Evolutionary conservation across 495 filamentous ascomycete genomes (phyloP).

Genomic region (Penicillium silybi): DNA sequence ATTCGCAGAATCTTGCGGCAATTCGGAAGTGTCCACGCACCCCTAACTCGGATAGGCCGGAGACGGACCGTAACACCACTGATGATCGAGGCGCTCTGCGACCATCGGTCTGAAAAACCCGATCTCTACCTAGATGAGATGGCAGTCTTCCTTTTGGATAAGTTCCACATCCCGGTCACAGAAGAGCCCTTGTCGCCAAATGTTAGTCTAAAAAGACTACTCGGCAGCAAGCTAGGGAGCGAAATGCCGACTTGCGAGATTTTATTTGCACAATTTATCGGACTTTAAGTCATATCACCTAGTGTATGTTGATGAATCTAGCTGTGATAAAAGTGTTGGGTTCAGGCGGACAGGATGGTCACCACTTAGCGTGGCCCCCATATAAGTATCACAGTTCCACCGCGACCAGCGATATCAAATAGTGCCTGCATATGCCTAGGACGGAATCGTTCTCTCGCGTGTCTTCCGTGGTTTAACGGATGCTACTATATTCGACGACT

Average conservation of each 20-base stretch:
- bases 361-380: neutral
- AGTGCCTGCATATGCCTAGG: no score
- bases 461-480: slow-evolving; percentile 32
- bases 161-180: slow-evolving; percentile 3
- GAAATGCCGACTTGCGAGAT: neutral
- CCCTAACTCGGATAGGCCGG: slow-evolving; percentile 15
- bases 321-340: neutral
- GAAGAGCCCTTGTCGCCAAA: slow-evolving; percentile 1
- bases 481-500: slow-evolving; percentile 31
- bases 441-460: slow-evolving; percentile 22
- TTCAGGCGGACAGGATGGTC: neutral
- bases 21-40: slow-evolving; percentile 21
- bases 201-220: slow-evolving; percentile 10
- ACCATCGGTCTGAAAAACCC: slow-evolving; percentile 16
- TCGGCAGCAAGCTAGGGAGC: neutral
- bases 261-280: neutral
- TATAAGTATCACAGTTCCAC: slow-evolving; percentile 7
- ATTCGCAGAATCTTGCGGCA: no score
- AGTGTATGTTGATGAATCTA: neutral
- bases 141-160: no score
- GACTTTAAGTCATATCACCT: neutral
- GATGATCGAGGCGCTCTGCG: slow-evolving; percentile 19
- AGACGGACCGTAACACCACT: slow-evolving; percentile 12
- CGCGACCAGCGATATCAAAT: slow-evolving; percentile 31
- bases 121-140: slow-evolving; percentile 18